Conservation (phyloP, 306 rosid genomes). For the Psophocarpus tetragonolobus region DNA sequence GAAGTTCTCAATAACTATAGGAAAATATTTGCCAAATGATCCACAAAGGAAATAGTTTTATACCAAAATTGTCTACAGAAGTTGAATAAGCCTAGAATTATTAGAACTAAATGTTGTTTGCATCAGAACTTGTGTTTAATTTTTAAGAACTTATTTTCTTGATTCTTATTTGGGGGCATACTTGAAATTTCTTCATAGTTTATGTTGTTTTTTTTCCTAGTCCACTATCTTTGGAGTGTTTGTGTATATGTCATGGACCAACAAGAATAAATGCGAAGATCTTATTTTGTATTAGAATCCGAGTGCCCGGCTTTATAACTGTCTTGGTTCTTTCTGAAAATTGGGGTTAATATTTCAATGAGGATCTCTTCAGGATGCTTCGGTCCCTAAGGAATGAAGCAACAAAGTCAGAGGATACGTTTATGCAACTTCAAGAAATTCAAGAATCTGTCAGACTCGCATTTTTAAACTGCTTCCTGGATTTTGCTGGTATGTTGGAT, state of each 20-base stretch:
- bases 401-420: constrained; percentile 82
- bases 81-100: not conserved
- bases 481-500: constrained; percentile 86
- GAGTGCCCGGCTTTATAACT: constrained; percentile 12
- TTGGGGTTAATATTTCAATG: constrained; percentile 30
- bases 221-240: not conserved
- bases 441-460: constrained; percentile 98
- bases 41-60: not conserved
- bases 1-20: not conserved
- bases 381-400: constrained; percentile 80
- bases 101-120: constrained; percentile 2
- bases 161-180: not conserved
- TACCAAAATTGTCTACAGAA: not conserved
- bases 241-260: not conserved
- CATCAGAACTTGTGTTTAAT: not conserved
- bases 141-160: constrained; percentile 9
- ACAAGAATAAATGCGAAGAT: not conserved
- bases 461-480: constrained; percentile 88
- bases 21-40: not conserved
- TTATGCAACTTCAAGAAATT: constrained; percentile 81
- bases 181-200: not conserved
- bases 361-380: constrained; percentile 71
- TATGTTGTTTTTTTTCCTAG: not conserved
- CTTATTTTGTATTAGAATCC: constrained; percentile 5
- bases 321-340: constrained; percentile 11